These are phyloP conservation scores for Beauveria caledonica DNA, from an alignment of 2,329 filamentous ascomycete species.

Conservation along the genomic window DNA sequence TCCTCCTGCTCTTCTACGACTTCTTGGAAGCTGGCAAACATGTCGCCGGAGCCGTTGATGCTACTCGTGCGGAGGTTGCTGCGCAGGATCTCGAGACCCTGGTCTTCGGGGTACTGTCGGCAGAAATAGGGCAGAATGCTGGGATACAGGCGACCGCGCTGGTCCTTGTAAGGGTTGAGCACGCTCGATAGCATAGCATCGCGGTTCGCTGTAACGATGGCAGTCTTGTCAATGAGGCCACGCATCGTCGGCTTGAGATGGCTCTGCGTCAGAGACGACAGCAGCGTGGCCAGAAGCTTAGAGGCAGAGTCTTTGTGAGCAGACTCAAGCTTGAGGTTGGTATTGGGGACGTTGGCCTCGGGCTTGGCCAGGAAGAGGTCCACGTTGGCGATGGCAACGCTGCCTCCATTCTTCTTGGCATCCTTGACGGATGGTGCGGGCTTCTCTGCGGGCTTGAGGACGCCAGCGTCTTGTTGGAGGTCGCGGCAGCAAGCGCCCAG, in stretches of 20 bases:
- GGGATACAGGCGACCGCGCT: conserved; percentile 54
- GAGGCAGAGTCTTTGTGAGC: conserved; percentile 49
- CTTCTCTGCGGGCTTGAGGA: conserved; percentile 33
- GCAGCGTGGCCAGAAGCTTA: conserved; percentile 51
- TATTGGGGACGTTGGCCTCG: conserved; percentile 26
- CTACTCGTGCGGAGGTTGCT: conserved; percentile 44
- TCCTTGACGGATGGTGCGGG: conserved; percentile 22
- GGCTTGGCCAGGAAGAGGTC: conserved; percentile 56
- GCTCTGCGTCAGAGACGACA: conserved; percentile 56
- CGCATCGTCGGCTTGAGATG: conserved; percentile 64
- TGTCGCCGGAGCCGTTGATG: conserved; percentile 19
- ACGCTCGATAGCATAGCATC: conserved; percentile 74
- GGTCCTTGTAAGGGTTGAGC: conserved; percentile 63
- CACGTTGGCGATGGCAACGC: conserved; percentile 45
- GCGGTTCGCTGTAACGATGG: conserved; percentile 61
- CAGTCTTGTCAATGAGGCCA: conserved; percentile 70
- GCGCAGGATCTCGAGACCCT: conserved; percentile 63
- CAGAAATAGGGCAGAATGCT: conserved; percentile 76
- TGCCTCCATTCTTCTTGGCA: conserved; percentile 29
- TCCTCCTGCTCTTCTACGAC: conserved; percentile 32
- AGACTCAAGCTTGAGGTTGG: conserved; percentile 27
- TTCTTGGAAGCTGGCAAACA: conserved; percentile 22
- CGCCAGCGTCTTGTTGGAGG: conserved; percentile 48
- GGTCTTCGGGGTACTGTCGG: conserved; percentile 52
- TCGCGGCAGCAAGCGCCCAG: conserved; percentile 68